Evolutionary conservation across 139 green algal species (phyloP).

Genomic region (Chara braunii): DNA sequence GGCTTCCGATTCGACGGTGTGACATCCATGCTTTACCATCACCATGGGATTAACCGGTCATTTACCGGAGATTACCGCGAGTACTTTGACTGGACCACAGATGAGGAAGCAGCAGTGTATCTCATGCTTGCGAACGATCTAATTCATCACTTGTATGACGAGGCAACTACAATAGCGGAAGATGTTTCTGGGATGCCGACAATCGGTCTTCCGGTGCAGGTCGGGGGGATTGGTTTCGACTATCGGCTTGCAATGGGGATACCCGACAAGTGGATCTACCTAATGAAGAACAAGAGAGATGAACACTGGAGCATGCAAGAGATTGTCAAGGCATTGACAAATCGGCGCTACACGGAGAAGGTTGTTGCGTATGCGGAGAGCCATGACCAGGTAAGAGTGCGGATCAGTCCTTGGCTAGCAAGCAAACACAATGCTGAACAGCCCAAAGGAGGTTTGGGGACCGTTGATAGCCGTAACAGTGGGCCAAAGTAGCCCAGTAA

Average conservation of each 20-base stretch:
- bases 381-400: constrained; percentile 42
- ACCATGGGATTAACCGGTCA: constrained; percentile 79
- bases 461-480: too few relatives aligned
- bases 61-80: constrained; percentile 80
- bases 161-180: constrained; percentile 78
- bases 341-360: constrained; percentile 60
- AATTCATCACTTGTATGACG: constrained; percentile 62
- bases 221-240: constrained; percentile 92
- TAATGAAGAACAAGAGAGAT: constrained; percentile 61
- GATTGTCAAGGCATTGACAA: constrained; percentile 78
- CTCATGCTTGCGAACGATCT: constrained; percentile 68
- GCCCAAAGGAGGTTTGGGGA: too few relatives aligned
- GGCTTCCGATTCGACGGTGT: constrained; percentile 94
- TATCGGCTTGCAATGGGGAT: constrained; percentile 84
- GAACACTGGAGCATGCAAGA: constrained; percentile 75
- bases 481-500: too few relatives aligned
- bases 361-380: constrained; percentile 49
- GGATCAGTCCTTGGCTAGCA: too few relatives aligned
- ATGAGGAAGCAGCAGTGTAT: constrained; percentile 93
- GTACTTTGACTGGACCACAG: constrained; percentile 60
- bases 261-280: constrained; percentile 83
- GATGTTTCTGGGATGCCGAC: constrained; percentile 91
- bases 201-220: constrained; percentile 71
- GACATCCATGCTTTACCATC: constrained; percentile 94
- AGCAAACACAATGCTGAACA: too few relatives aligned